Evolutionary conservation across 345 rosid genomes (phyloP), one percentile per base, ranked within the genome.

Genomic region (Citrus hindsii): DNA sequence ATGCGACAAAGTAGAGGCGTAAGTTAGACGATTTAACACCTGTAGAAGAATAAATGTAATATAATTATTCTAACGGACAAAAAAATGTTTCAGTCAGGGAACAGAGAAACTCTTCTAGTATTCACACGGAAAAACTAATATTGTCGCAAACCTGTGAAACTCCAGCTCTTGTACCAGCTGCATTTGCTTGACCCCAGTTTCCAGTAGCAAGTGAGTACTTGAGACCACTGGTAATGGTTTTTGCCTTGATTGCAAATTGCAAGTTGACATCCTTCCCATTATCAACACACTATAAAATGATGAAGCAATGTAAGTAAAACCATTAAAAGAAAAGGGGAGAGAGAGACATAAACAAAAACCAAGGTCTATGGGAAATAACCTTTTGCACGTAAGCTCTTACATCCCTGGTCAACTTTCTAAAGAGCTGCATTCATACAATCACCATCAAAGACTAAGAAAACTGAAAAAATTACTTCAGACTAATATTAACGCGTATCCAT

Each of bases 111-210:
- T 33, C 16, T 37, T 60, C 46, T 24, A 3, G 22, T 25, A 60
- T 6, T 22, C 63, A 74, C 10, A 33, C n/a, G 8, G 67, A 24
- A 61, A 64, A 59, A 64, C 40, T 59, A 79, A 30, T 64, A 74
- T 55, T 13, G 25, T 71, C 35, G 79, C 58, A 76, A 73, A 96
- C 99, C 98, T 96, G 99, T 42, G 99, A 96, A 37, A 96, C 99
- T 88, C 99, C 99, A 76, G 99, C 99, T 83, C 99, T 92, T 79
- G 99, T 94, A 63, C 99, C 99, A 76, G 99, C 98, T 37, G 99
- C 98, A 84, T 96, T 96, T 78, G 99, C 97, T 86, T 96, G 97
- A 37, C 99, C 99, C 99, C 99, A 96, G 70, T 96, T 94, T 66
- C 99, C 99, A 68, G 99, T 96, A 71, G 99, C 99, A 78, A 96